Evolutionary conservation across 2,329 filamentous ascomycete species (phyloP), one percentile per base, ranked within the genome.

Genomic region (Fusarium tjaetaba): DNA sequence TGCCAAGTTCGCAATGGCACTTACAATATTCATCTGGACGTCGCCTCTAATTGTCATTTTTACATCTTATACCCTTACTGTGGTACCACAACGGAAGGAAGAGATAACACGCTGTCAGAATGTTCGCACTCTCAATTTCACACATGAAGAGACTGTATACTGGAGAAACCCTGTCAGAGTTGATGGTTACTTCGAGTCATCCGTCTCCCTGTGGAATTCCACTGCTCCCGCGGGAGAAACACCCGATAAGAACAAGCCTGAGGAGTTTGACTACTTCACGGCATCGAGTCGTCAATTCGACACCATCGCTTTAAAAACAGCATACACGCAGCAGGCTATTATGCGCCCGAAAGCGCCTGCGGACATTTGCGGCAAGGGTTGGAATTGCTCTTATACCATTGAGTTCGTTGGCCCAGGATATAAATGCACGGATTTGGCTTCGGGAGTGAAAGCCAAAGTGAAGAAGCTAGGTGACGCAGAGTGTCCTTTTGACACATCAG

Each of bases 11-110:
- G 76, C 76, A 59, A 78, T 78, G 76, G 61, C 59, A 4, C 41
- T 78, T 26, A 77, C 76, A 14, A 64, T 78, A 22, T 78, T 78
- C 42, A 76, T 78, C 36, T 78, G 76, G 76, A 67, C 59, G 20
- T 77, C 75, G 14, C 76, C 76, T 46, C 61, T 78, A 7, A 76
- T 78, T 24, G 76, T 78, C 48, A 78, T 78, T 30, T 66, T 78
- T 7, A 78, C 76, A 32, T 75, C 76, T 7, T 75, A 75, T 18
- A 78, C 76, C 5, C 73, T 78, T 10, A 71, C 71, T 9, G 73
- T 78, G 4, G 56, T 46, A 6, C 70, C 73, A 5, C 59, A 39
- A 18, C 63, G 49, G 14, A 56, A 61, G 5, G 46, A 69, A 34
- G 68, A 76, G 41, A 41, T 48, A 11, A 67, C 73, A 16, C 68